phyloP scores from a whole-genome alignment of 306 rosid species.

The Corylus americana region DNA sequence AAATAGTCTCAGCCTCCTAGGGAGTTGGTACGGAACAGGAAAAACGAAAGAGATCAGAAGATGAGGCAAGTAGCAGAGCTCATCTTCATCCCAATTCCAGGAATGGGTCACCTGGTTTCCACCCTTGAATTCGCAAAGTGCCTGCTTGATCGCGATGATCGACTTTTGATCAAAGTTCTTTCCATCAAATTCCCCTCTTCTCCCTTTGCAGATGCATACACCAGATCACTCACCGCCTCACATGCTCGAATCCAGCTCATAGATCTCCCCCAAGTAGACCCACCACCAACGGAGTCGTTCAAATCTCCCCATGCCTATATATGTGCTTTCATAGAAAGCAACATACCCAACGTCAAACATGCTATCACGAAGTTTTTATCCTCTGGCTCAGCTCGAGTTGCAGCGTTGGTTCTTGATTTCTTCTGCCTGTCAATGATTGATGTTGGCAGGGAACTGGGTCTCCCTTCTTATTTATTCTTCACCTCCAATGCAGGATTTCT shows the following conservation, averaged over 20 bases:
- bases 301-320: conserved; percentile 29
- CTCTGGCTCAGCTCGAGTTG: conserved; percentile 19
- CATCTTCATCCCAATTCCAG: too few relatives aligned
- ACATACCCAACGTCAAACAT: conserved; percentile 28
- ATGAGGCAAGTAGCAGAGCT: conserved; percentile 11
- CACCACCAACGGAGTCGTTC: conserved; percentile 30
- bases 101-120: too few relatives aligned
- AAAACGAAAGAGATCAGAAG: neutral
- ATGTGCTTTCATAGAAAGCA: conserved; percentile 26
- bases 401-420: conserved; percentile 52
- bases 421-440: conserved; percentile 49
- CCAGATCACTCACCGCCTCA: conserved; percentile 35
- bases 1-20: neutral
- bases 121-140: too few relatives aligned
- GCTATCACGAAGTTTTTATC: conserved; percentile 25
- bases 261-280: conserved; percentile 48
- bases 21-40: neutral
- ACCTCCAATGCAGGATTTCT: conserved; percentile 47
- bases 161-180: conserved; percentile 47
- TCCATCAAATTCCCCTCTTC: conserved; percentile 28
- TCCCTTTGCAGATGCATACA: conserved; percentile 39
- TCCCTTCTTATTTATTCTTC: conserved; percentile 49
- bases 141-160: neutral
- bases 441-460: conserved; percentile 46
- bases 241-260: conserved; percentile 42